Percentiles rank a stretch among this genome's conserved stretches.
phyloP scores from a whole-genome alignment of 371 early-diverging fungal species.

The Haplosporangium sp. region DNA sequence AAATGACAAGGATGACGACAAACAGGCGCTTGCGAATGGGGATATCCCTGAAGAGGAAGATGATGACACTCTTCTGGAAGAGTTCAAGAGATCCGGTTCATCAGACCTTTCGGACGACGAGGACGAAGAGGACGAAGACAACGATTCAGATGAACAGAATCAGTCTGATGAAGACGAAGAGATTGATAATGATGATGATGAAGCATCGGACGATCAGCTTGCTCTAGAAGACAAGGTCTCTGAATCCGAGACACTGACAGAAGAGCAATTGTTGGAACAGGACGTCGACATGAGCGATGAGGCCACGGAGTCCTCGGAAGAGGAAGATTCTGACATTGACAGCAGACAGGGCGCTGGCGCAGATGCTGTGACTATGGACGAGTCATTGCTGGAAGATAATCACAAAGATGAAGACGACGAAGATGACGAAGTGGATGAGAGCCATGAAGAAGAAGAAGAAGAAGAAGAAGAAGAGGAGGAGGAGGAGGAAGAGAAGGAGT shows the following conservation, averaged over 20 bases:
- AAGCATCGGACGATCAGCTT: constrained; percentile 3
- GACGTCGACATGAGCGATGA: constrained; percentile 22
- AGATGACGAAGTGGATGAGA: constrained; percentile 1
- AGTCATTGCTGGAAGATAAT: not conserved
- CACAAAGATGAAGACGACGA: constrained; percentile 9
- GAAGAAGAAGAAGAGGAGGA: constrained; percentile 2
- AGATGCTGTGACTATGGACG: not conserved
- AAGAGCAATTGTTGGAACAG: constrained; percentile 32
- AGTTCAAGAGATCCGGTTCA: too few relatives aligned
- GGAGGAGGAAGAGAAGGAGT: constrained; percentile 8
- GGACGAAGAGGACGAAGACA: not conserved
- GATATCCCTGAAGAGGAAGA: not conserved
- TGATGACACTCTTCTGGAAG: not conserved
- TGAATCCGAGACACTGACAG: constrained; percentile 28
- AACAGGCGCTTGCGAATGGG: not conserved
- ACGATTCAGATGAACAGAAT: not conserved
- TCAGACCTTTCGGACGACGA: too few relatives aligned
- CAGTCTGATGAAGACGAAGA: constrained; percentile 8
- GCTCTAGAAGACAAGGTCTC: constrained; percentile 30
- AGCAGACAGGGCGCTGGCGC: not conserved
- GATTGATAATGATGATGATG: constrained; percentile 14
- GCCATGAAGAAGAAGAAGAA: not conserved
- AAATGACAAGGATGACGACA: not conserved
- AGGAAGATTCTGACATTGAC: too few relatives aligned
- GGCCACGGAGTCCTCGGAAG: not conserved